These are phyloP conservation scores for Boechera stricta DNA, from an alignment of 345 rosid species.

Conservation along the genomic window DNA sequence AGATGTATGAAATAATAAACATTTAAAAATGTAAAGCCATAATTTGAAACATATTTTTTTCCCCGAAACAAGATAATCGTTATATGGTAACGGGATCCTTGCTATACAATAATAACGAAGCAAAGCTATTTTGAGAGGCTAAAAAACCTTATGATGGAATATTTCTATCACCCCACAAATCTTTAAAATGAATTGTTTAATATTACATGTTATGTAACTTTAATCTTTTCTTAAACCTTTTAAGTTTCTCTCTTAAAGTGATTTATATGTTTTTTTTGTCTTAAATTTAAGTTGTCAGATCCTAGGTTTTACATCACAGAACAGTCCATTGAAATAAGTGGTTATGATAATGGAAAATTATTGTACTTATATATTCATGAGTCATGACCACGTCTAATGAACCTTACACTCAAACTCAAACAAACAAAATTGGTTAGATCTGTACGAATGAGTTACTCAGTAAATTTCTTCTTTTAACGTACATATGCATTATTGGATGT, in stretches of 20 bases:
- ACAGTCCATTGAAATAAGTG: conserved; percentile 20
- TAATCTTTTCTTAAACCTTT: not conserved
- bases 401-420: conserved; percentile 9
- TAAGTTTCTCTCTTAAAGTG: not conserved
- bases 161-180: not conserved
- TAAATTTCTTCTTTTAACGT: conserved; percentile 7
- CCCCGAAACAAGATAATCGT: not conserved
- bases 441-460: conserved; percentile 29
- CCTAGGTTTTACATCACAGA: conserved; percentile 35
- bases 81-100: not conserved
- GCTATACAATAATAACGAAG: not conserved
- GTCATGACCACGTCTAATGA: conserved; percentile 36
- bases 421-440: conserved; percentile 8
- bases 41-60: not conserved
- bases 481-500: conserved; percentile 20
- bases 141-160: not conserved
- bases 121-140: not conserved
- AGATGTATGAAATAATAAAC: not conserved
- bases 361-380: conserved; percentile 32
- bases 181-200: not conserved
- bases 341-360: conserved; percentile 38
- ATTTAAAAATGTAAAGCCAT: not conserved
- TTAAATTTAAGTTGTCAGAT: conserved; percentile 14
- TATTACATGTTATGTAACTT: not conserved
- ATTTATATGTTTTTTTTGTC: not conserved